Evolutionary conservation across 2,329 filamentous ascomycete genomes (phyloP), one percentile per base, ranked within the genome.

Genomic region (Ophidiomyces ophidiicola): DNA sequence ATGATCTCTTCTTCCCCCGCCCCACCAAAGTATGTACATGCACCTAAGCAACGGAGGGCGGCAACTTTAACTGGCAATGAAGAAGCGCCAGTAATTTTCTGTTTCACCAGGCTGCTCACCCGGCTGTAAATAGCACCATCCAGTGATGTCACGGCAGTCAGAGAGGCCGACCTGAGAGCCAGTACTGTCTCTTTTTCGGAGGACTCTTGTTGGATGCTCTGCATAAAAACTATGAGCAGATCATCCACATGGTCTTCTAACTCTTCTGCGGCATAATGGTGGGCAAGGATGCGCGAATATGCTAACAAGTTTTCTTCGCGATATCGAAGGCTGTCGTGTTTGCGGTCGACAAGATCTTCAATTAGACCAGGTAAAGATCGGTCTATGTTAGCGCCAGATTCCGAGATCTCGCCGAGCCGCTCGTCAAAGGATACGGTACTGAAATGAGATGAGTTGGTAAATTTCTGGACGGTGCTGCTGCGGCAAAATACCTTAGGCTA

Each of bases 21-120:
- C 1, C 84, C 84, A 11, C 80, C 82, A 49, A 84, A 88, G 49
- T 83, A 75, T 1, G 80, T 74, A 17, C 76, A 75, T n/a, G 81
- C 70, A 24, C 76, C 73, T 38, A 92, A 71, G 8, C 80, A 72
- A 51, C 81, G 75, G n/a, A 93, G 78, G 0, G 82, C 78, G 14
- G 72, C 74, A 15, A 72, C 70, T 57, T 86, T 88, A 46, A 78
- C 66, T 1, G 68, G 55, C 30, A 71, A 66, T 14, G 78, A 76
- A 2, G 77, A 71, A 3, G 79, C 78, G 46, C 86, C 78, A 21
- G 77, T 70, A 48, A 82, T 76, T 2, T 70, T 68, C 18, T 66
- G 67, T 53, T 78, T 80, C 34, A 87, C 62, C 2, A 71, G 57
- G 3, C 67, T 57, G 36, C 70, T 68, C 2, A 76, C 69, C 18